phyloP scores from a whole-genome alignment of 108 stramenopile genomes.

The Pseudonitzschia delicatissima region DNA sequence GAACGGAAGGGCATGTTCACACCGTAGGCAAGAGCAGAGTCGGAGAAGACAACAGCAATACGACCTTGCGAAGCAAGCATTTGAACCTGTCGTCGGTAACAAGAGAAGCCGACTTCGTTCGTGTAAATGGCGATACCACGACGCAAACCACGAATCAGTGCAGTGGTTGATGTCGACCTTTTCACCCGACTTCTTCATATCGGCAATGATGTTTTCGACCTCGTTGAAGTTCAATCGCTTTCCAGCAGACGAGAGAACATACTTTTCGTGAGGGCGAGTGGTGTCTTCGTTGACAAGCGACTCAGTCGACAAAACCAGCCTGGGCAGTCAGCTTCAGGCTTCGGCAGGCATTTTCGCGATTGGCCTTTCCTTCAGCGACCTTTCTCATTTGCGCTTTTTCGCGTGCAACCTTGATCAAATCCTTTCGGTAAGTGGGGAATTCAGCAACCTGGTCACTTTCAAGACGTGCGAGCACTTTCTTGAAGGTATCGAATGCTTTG shows the following conservation, averaged over 20 bases:
- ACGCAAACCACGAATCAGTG: conserved; percentile 94
- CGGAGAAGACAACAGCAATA: conserved; percentile 97
- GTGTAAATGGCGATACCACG: conserved; percentile 99
- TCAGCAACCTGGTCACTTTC: conserved; percentile 89
- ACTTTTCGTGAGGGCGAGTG: conserved; percentile 95
- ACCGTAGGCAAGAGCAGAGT: conserved; percentile 97
- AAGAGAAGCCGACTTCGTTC: conserved; percentile 95
- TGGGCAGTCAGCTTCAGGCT: conserved; percentile 93
- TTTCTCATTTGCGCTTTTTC: conserved; percentile 88
- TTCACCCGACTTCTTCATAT: conserved; percentile 93
- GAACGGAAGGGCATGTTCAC: conserved; percentile 99
- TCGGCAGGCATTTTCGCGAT: conserved; percentile 84
- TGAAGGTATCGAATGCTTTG: conserved; percentile 96
- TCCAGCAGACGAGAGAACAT: conserved; percentile 87
- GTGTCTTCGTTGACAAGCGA: conserved; percentile 89
- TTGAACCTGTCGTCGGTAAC: conserved; percentile 97
- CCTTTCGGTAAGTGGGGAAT: conserved; percentile 92
- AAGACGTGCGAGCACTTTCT: conserved; percentile 83
- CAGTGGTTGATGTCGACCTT: conserved; percentile 89
- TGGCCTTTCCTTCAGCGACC: conserved; percentile 87
- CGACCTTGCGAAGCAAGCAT: conserved; percentile 97
- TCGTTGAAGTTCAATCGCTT: conserved; percentile 90
- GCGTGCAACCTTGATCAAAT: conserved; percentile 82
- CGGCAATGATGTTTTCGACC: conserved; percentile 91
- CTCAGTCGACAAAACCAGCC: conserved; percentile 84